A percentile compares a stretch with the other conserved stretches of the same genome.
Conservation (phyloP, 1,284 basidiomycete species). For the Leccinum ambiguum region DNA sequence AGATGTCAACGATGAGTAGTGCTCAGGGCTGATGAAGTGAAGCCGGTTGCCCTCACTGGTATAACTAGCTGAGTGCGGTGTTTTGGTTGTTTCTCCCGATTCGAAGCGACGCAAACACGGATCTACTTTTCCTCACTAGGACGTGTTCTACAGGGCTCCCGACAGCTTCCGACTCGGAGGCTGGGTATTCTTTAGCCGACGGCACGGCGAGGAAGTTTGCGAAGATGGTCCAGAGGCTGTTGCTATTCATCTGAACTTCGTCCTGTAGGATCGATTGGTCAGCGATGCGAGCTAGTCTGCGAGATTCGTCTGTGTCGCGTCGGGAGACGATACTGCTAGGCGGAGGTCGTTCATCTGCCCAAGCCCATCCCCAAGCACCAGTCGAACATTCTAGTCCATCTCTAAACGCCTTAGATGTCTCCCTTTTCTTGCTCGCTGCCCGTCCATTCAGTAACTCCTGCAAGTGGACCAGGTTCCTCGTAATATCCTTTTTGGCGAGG, state of each 20-base stretch:
- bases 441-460: constrained; percentile 34
- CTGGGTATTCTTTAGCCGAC: constrained; percentile 31
- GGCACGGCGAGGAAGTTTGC: constrained; percentile 56
- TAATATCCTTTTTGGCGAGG: constrained; percentile 56
- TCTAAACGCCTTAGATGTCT: constrained; percentile 42
- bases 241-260: constrained; percentile 57
- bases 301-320: constrained; percentile 74
- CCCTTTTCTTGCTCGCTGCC: constrained; percentile 24
- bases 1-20: not conserved
- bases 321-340: constrained; percentile 80
- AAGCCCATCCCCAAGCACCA: constrained; percentile 69
- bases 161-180: constrained; percentile 19
- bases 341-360: constrained; percentile 77
- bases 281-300: constrained; percentile 65
- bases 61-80: constrained; percentile 1
- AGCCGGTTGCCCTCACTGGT: constrained; percentile 4
- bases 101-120: constrained; percentile 28
- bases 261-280: constrained; percentile 61
- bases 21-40: not conserved
- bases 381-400: constrained; percentile 47
- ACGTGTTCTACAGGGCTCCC: constrained; percentile 3
- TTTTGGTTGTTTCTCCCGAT: constrained; percentile 15
- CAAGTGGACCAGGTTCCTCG: constrained; percentile 47
- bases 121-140: constrained; percentile 27
- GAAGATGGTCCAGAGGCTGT: constrained; percentile 68